A percentile compares a stretch with the other conserved stretches of the same genome.
Conservation (phyloP, 2,329 filamentous ascomycete species). For the Apiospora sp. region DNA sequence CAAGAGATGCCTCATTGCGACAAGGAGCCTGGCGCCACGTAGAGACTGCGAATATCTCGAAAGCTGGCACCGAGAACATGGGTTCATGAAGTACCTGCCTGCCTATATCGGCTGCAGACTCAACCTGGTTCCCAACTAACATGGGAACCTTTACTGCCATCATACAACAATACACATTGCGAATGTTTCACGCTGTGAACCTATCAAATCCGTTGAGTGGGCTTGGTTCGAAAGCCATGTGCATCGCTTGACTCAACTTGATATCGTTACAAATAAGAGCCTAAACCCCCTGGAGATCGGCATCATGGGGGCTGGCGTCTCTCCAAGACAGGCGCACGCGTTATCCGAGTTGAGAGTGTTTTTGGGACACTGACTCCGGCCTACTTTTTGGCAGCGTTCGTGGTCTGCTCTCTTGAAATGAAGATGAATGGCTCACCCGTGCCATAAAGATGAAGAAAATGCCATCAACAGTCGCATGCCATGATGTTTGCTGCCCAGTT, state of each 20-base stretch:
- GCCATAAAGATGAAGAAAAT: not conserved
- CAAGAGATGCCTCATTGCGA: not conserved
- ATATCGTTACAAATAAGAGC: not conserved
- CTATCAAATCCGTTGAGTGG: not conserved
- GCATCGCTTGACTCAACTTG: slow-evolving; percentile 8
- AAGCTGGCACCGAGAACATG: slow-evolving; percentile 1
- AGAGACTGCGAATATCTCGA: slow-evolving; percentile 3
- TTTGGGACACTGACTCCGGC: not conserved
- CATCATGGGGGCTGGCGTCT: slow-evolving; percentile 1
- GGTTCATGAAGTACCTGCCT: not conserved
- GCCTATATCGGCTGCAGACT: slow-evolving; percentile 14
- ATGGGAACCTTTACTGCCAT: not conserved
- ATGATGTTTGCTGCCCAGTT: not conserved
- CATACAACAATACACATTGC: not conserved
- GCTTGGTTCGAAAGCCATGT: not conserved
- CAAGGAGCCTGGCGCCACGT: slow-evolving; percentile 14
- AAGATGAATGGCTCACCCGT: not conserved
- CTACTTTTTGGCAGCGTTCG: not conserved
- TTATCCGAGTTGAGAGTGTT: not conserved
- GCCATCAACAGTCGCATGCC: not conserved
- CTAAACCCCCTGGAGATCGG: slow-evolving; percentile 3
- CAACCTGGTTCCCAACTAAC: slow-evolving; percentile 8
- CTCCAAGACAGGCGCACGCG: not conserved
- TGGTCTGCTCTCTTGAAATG: not conserved
- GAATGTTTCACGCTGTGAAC: slow-evolving; percentile 3